Conservation (phyloP, 495 filamentous ascomycete genomes). For the Tricharina praecox region DNA sequence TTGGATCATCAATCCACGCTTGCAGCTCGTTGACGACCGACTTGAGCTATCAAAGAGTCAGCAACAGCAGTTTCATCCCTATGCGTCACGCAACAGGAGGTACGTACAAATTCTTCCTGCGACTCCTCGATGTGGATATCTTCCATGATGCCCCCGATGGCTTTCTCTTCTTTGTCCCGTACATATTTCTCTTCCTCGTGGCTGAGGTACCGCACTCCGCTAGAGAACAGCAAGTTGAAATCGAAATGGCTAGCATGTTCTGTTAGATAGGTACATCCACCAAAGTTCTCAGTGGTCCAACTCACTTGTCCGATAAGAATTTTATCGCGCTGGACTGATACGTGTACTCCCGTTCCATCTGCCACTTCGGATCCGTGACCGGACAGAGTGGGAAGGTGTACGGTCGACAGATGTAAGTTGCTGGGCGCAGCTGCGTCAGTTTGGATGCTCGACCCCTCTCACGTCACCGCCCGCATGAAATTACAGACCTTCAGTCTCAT, state of each 20-base stretch:
- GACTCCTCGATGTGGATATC: slow-evolving; percentile 38
- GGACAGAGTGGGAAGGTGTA: slow-evolving; percentile 56
- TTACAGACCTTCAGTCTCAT: slow-evolving; percentile 9
- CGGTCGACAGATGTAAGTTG: slow-evolving; percentile 42
- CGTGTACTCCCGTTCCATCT: slow-evolving; percentile 28
- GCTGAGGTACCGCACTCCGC: slow-evolving; percentile 55
- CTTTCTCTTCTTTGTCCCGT: slow-evolving; percentile 14
- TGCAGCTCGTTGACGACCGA: slow-evolving; percentile 38
- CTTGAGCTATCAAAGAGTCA: slow-evolving; percentile 10
- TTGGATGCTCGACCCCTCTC: neutral
- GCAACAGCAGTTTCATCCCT: neutral
- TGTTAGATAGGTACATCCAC: no score
- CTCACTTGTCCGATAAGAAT: slow-evolving; percentile 36
- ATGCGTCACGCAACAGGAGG: neutral
- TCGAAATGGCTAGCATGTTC: slow-evolving; percentile 42
- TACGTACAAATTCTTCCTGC: slow-evolving; percentile 35
- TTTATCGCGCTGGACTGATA: slow-evolving; percentile 37
- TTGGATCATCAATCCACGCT: slow-evolving; percentile 32
- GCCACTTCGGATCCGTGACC: slow-evolving; percentile 17
- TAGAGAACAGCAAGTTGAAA: slow-evolving; percentile 38
- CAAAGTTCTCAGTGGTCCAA: no score
- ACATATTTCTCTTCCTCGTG: slow-evolving; percentile 40
- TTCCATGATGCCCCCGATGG: slow-evolving; percentile 28
- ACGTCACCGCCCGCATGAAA: no score
- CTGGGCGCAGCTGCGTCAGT: slow-evolving; percentile 19